Evolutionary conservation across 169 alveolate genomes (phyloP).

Genomic region (Perkinsus chesapeaki): DNA sequence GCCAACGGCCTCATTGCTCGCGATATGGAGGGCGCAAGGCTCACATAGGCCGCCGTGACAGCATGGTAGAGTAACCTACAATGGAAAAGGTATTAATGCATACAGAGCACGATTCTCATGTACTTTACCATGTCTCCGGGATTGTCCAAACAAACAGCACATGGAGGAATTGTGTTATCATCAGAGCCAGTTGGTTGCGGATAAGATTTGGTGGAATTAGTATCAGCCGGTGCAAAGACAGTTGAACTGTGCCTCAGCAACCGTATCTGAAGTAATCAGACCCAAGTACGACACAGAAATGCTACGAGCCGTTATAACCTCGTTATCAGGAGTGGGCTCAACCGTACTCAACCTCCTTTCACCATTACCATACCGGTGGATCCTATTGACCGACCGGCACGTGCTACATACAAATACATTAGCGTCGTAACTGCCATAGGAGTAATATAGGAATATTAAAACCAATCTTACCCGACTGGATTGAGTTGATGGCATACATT

Average conservation of each 20-base stretch:
- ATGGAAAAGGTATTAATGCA: background rate
- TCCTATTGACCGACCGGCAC: background rate
- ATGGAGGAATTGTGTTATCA: background rate
- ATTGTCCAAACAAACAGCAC: background rate
- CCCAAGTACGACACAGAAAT: background rate
- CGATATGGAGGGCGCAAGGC: background rate
- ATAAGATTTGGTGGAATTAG: background rate
- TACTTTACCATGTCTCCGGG: background rate
- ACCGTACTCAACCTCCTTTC: background rate
- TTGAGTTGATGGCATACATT: background rate
- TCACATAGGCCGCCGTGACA: background rate
- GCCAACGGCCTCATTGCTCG: background rate
- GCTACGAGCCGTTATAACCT: background rate
- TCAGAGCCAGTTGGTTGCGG: background rate
- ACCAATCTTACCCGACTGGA: background rate
- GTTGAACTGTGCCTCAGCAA: background rate
- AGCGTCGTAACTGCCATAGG: background rate
- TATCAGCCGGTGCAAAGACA: background rate
- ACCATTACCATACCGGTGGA: background rate
- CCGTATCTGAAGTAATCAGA: background rate
- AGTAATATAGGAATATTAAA: background rate
- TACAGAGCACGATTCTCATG: background rate
- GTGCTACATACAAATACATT: background rate
- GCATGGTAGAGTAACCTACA: background rate
- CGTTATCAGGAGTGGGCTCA: background rate